phyloP scores from a whole-genome alignment of 2,329 filamentous ascomycete species.

The Epichloe coenophiala region DNA sequence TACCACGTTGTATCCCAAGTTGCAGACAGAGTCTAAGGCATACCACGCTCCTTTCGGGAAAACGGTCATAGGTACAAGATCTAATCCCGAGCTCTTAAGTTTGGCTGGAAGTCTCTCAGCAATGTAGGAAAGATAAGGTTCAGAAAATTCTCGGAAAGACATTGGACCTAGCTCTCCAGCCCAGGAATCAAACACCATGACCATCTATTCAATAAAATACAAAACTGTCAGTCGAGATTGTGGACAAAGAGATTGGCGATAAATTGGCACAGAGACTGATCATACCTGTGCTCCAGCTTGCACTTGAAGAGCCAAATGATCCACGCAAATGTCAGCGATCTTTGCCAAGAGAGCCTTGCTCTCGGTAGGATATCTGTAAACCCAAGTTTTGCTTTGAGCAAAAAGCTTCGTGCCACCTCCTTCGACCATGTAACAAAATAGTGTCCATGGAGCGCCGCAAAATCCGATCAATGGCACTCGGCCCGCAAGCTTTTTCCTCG shows the following conservation, averaged over 20 bases:
- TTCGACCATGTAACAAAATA: slow-evolving; percentile 98
- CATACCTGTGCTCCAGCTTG: slow-evolving; percentile 76
- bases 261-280: neutral
- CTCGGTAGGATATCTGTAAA: slow-evolving; percentile 76
- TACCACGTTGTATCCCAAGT: slow-evolving; percentile 84
- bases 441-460: slow-evolving; percentile 91
- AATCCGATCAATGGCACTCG: slow-evolving; percentile 91
- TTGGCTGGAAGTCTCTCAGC: slow-evolving; percentile 64
- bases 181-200: slow-evolving; percentile 98
- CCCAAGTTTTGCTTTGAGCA: slow-evolving; percentile 88
- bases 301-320: slow-evolving; percentile 86
- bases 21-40: slow-evolving; percentile 73
- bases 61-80: slow-evolving; percentile 87
- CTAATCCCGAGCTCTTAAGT: slow-evolving; percentile 59
- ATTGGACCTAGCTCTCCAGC: slow-evolving; percentile 81
- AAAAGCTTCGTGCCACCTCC: slow-evolving; percentile 94
- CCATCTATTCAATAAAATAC: slow-evolving; percentile 37
- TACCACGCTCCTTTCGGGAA: slow-evolving; percentile 98
- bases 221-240: neutral
- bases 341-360: slow-evolving; percentile 74
- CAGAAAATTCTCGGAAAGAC: slow-evolving; percentile 71
- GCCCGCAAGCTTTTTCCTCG: slow-evolving; percentile 73
- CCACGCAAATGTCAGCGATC: slow-evolving; percentile 87
- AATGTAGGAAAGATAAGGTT: slow-evolving; percentile 79
- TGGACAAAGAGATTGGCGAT: neutral